Evolutionary conservation across 352 stramenopile species (phyloP), one percentile per base, ranked within the genome.

Genomic region (Globisporangium middletonii): DNA sequence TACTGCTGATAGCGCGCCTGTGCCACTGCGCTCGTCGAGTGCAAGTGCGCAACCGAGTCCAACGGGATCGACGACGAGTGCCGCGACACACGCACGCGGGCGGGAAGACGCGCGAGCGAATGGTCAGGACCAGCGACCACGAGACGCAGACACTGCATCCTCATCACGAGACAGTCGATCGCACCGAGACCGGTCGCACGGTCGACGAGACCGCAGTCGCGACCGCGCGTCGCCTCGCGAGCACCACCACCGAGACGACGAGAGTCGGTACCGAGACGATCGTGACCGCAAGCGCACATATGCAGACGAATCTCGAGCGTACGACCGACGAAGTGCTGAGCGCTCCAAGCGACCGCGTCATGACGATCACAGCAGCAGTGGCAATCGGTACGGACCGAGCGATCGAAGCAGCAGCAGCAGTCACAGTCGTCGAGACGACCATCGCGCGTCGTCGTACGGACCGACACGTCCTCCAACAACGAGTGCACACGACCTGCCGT

Each of bases 401-500:
- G 53, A 50, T 52, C n/a, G 13, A 18, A 30, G 27, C 18, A 43
- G 26, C n/a, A 26, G 26, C 28, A 44, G 5, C 23, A 56, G 11
- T 27, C 28, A 30, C 38, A 18, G 43, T 48, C 43, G 16, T 4
- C 27, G 4, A 18, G 53, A 38, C 33, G 33, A 38, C 33, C 33
- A 38, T 12, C 33, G 33, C 33, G 9, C 33, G 12, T 38, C 33
- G 12, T 1, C 33, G 33, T 38, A 38, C 12, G 33, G 33, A 38
- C 33, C 5, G 7, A 38, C 33, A 9, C 33, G 33, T 9, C 4
- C 33, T n/a, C 53, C 56, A 11, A 7, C 27, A 3, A 30, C 55
- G 38, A 51, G 45, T 11, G n/a, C 60, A 2, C 33, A 38, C 12
- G 33, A 38, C 33, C 18, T 27, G 43, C 28, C 52, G 26, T 60